Conservation (phyloP, 257 asterid genomes). For the Ocimum tenuiflorum region DNA sequence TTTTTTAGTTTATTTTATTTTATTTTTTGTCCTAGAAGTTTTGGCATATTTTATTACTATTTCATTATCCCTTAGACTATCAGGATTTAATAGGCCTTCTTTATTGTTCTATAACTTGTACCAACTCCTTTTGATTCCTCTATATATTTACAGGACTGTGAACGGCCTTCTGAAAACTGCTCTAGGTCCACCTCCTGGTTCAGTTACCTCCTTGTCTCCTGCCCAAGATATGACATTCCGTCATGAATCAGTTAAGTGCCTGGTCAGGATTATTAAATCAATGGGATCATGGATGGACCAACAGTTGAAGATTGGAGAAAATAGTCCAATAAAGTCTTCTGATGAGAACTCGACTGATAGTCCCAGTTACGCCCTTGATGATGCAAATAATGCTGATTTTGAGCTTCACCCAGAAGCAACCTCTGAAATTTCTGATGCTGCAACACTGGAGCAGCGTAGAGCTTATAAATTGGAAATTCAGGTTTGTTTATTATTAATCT, state of each 20-base stretch:
- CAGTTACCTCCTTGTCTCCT: conserved; percentile 74
- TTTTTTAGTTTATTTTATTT: too few relatives aligned
- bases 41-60: neutral
- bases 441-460: conserved; percentile 90
- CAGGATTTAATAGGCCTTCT: conserved; percentile 7
- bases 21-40: neutral
- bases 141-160: conserved; percentile 74
- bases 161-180: conserved; percentile 97
- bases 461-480: conserved; percentile 91
- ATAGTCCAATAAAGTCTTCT: conserved; percentile 34
- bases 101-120: conserved; percentile 8
- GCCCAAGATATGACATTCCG: conserved; percentile 92
- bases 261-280: conserved; percentile 78
- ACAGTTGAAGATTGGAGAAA: conserved; percentile 78
- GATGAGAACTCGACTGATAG: conserved; percentile 59
- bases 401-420: conserved; percentile 65
- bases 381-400: conserved; percentile 51
- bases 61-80: conserved; percentile 8
- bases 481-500: conserved; percentile 42
- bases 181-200: conserved; percentile 96
- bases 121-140: conserved; percentile 29
- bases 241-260: conserved; percentile 91
- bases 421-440: conserved; percentile 66
- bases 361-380: conserved; percentile 38
- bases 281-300: conserved; percentile 99